Evolutionary conservation across 805 yeast species (phyloP), one percentile per base, ranked within the genome.

Genomic region (Candida maesae): DNA sequence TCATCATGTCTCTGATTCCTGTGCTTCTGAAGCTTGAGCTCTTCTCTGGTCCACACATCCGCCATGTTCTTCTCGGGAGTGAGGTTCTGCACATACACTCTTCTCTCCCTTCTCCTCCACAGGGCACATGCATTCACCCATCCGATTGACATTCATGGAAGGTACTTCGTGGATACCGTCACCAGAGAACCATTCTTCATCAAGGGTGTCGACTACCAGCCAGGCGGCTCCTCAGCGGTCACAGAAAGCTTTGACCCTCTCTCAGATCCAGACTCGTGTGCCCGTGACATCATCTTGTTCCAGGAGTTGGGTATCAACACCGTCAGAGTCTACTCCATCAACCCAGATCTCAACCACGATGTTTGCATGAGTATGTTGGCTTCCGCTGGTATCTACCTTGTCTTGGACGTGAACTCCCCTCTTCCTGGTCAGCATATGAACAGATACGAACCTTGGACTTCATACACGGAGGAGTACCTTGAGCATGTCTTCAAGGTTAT

Each of bases 121-220:
- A 8, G 18, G 14, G 41, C 36, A 10, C 7, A 21, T 30, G 67
- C 58, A 2, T 60, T 55, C 38, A 65, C 83, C 6, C 75, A 82
- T 58, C 95, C 96, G 0, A 80, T 91, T 35, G 73, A 68, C 16
- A 70, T 84, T 6, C 65, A 70, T 41, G 93, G 87, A 2, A 76
- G 79, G 23, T 84, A 81, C 53, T 91, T 91, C 55, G 71, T 79
- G 38, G 89, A 90, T 53, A 71, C 88, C 1, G 75, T 78, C 6
- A 85, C 95, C 1, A 70, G 76, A 25, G 79, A 81, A 45, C 90
- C 90, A 8, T 90, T 91, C 57, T 81, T 72, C 52, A 73, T 90
- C 27, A 81, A 77, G 61, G 98, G 98, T 15, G 84, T 91, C 1
- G 98, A 91, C 61, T 90, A 90, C 58, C 97, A 91, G 57, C 97